Conservation (phyloP, 176 grass and related monocot species). For the Lolium rigidum region DNA sequence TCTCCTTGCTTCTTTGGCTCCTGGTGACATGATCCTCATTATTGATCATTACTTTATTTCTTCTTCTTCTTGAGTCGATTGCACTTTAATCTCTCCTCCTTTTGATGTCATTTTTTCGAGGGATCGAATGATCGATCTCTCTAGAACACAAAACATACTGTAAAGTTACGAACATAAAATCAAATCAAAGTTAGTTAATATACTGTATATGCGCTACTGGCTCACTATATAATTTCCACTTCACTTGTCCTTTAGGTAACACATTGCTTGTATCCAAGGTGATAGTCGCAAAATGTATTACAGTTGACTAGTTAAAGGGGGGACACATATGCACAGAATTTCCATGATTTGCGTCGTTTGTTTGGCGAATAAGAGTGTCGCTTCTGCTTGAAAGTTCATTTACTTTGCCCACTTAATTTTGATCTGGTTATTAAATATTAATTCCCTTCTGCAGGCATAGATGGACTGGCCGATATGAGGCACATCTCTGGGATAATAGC, state of each 20-base stretch:
- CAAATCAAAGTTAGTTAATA: background rate
- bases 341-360: constrained; percentile 20
- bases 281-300: constrained; percentile 10
- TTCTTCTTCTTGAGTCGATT: background rate
- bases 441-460: constrained; percentile 45
- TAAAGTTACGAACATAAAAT: constrained; percentile 6
- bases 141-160: background rate
- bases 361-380: background rate
- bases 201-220: background rate
- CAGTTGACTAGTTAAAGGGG: constrained; percentile 9
- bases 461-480: constrained; percentile 81
- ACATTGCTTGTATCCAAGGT: constrained; percentile 37
- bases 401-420: background rate
- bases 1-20: background rate
- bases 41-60: background rate
- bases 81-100: background rate
- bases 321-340: constrained; percentile 14
- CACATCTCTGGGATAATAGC: constrained; percentile 82
- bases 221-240: constrained; percentile 12
- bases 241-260: constrained; percentile 41
- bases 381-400: constrained; percentile 29
- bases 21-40: background rate
- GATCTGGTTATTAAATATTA: background rate
- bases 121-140: background rate
- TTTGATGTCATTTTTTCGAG: background rate